Evolutionary conservation across 345 rosid genomes (phyloP).

Genomic region (Nephelium lappaceum): DNA sequence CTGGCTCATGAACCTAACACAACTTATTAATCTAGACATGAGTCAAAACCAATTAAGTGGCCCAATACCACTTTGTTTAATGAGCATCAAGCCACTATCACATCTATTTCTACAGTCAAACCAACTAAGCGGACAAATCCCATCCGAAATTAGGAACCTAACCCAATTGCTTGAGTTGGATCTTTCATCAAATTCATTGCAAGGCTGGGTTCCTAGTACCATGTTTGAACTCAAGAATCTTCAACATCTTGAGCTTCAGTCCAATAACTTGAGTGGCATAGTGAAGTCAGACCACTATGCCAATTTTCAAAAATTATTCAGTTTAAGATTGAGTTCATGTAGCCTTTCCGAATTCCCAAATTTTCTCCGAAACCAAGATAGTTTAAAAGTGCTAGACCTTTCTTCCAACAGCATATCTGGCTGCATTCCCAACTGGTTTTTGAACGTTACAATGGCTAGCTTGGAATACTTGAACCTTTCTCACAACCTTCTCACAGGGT

Average conservation of each 20-base stretch:
- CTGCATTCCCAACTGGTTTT: background rate
- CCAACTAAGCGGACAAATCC: background rate
- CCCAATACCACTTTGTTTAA: too few species aligned
- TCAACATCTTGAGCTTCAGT: rapidly evolving
- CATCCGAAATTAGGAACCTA: conserved; percentile 5
- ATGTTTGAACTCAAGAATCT: background rate
- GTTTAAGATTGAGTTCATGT: conserved; percentile 8
- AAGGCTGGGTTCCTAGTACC: background rate
- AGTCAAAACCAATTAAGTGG: conserved; percentile 19
- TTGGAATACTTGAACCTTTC: background rate
- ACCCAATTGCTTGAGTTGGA: rapidly evolving
- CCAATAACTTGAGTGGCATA: background rate
- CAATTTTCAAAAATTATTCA: background rate
- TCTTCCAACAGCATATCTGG: conserved; percentile 26
- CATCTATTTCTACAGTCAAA: background rate
- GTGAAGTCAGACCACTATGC: background rate
- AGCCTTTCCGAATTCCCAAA: conserved; percentile 26
- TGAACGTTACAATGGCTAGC: background rate
- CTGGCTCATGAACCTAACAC: conserved; percentile 5
- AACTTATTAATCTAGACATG: background rate
- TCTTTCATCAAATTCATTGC: background rate
- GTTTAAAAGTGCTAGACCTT: conserved; percentile 8
- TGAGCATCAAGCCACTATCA: too few species aligned
- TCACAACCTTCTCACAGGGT: conserved; percentile 8
- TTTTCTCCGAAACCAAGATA: conserved; percentile 19